Evolutionary conservation across 768 basidiomycete genomes (phyloP), one percentile per base, ranked within the genome.

Genomic region (Macrocybe gigantea): DNA sequence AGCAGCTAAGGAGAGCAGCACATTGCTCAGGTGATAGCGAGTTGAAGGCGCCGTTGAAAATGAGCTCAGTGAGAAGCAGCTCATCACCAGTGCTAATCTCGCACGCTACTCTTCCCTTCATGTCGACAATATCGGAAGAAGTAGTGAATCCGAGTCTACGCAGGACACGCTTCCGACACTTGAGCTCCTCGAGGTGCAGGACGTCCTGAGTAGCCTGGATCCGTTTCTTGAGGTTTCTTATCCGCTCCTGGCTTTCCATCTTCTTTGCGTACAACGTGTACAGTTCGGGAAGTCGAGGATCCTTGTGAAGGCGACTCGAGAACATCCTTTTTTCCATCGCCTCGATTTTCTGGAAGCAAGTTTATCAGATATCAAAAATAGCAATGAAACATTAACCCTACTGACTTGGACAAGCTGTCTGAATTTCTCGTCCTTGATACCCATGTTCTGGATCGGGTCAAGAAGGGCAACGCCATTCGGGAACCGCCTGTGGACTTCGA

Each of bases 81-180:
- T 99, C 96, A 60, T 99, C 96, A 6, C 96, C 96, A 2, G 93
- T 85, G 61, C 89, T 93, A 66, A 99, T 98, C 68, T 99, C 96
- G 63, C 96, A 99, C 12, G 96, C 96, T 1, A 99, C 95, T 35
- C 96, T 77, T 1, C 96, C 96, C 70, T 99, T 99, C 78, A 93
- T 83, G 62, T 98, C 96, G 14, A 98, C 92, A 49, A 98, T 96
- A 64, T 98, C 95, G 0, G 85, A 79, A 7, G 82, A 63, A 10
- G 79, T 85, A 2, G 93, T 94, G 72, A 98, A 98, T 0, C 87
- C 94, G 5, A 99, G 70, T 33, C 96, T 79, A 33, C 96, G 80
- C 29, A 98, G 75, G 0, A 96, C 94, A 15, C 95, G 89, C 66
- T 98, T 98, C 49, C 96, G 78, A 56, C 83, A 85, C 66, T 94